Evolutionary conservation across 176 grass and related monocot genomes (phyloP), one percentile per base, ranked within the genome.

Genomic region (Cymbopogon citratus): DNA sequence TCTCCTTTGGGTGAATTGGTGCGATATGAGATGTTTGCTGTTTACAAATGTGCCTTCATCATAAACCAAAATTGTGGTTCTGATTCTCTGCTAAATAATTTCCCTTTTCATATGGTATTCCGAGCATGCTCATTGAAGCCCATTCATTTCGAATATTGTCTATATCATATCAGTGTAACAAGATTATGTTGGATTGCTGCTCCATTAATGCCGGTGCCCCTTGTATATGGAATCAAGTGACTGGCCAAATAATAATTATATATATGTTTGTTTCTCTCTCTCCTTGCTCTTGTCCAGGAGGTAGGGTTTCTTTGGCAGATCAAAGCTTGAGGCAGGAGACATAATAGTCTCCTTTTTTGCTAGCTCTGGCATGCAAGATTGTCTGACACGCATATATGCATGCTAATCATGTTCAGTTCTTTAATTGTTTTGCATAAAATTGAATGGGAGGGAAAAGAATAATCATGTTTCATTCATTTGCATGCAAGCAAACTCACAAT

Each of bases 221-320:
- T 9, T 70, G 26, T 66, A 81, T 31, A 35, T 12, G 77, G 54
- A 85, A 76, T 75, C 48, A 68, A 76, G 10, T 31, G 40, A 6
- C 10, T 80, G 45, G 45, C 64, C 9, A 56, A 80, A 80, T 19
- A 80, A 19, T 54, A 67, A 46, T 67, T 16, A 12, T 52, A 36
- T 38, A 35, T 26, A 54, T 52, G 9, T 35, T 67, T 52, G 9
- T 35, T 67, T 79, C 12, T 67, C 29, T 77, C 49, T 87, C 31
- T 78, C 33, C 41, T 51, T 82, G 12, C 66, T 78, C 33, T 67
- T 48, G 12, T 63, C 45, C 13, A 54, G 5, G 60, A 66, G 45
- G 44, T 78, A 69, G 36, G 57, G 54, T 75, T 87, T 87, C 68
- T 88, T 78, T 83, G 45, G 9, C 68, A 65, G 79, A 66, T 46